Evolutionary conservation across 1,139 yeast genomes (phyloP).

Genomic region (Blastobotrys ciferrii): DNA sequence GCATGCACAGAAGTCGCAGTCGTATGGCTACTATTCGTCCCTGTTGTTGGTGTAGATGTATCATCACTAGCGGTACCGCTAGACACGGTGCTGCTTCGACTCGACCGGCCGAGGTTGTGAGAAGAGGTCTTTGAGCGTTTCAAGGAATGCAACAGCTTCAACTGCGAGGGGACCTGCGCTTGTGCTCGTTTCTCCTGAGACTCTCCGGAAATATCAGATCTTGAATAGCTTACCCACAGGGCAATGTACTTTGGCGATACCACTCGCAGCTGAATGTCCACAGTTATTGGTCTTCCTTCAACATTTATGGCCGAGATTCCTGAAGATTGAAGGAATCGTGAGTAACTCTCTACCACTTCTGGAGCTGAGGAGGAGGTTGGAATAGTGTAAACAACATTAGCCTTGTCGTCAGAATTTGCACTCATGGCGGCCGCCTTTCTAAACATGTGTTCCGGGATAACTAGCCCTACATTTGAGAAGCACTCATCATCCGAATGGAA

Average conservation of each 20-base stretch:
- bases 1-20: slow-evolving; percentile 3
- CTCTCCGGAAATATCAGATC: slow-evolving; percentile 20
- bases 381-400: neutral
- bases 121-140: slow-evolving; percentile 13
- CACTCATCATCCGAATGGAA: slow-evolving; percentile 24
- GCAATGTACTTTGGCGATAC: slow-evolving; percentile 58
- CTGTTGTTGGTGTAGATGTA: neutral
- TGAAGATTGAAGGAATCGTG: slow-evolving; percentile 25
- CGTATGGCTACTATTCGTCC: slow-evolving; percentile 6
- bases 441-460: slow-evolving; percentile 86
- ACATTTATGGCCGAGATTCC: slow-evolving; percentile 69
- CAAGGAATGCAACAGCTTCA: slow-evolving; percentile 46
- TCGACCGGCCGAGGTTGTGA: slow-evolving; percentile 5
- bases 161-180: slow-evolving; percentile 53
- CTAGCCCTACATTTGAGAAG: slow-evolving; percentile 48
- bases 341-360: slow-evolving; percentile 18
- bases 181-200: slow-evolving; percentile 16
- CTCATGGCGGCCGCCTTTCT: slow-evolving; percentile 48
- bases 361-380: slow-evolving; percentile 6
- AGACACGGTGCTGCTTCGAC: slow-evolving; percentile 21
- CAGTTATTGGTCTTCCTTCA: slow-evolving; percentile 61
- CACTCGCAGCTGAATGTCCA: slow-evolving; percentile 81
- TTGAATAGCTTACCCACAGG: slow-evolving; percentile 86
- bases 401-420: neutral
- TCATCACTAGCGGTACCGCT: slow-evolving; percentile 3